Evolutionary conservation across 2,329 filamentous ascomycete species (phyloP).

Genomic region (Waltergamsia citrina): DNA sequence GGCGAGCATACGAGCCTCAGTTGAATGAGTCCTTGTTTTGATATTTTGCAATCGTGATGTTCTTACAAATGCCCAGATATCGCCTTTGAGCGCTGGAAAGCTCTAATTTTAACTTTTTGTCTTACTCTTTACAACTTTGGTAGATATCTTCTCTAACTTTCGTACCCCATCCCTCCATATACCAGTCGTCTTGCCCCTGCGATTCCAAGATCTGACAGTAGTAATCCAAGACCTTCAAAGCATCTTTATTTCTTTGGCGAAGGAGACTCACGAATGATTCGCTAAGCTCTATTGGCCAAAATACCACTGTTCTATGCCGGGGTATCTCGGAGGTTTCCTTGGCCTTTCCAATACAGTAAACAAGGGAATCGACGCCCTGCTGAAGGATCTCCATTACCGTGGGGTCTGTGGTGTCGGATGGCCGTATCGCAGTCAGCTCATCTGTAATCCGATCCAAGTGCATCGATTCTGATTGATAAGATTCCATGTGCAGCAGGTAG

Average conservation of each 20-base stretch:
- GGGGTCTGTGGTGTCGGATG: background rate
- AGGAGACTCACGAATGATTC: background rate
- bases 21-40: too few species aligned
- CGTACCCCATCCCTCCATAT: slow-evolving; percentile 1
- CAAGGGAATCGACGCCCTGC: background rate
- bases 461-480: background rate
- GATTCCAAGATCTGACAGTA: slow-evolving; percentile 1
- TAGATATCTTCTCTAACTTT: background rate
- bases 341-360: background rate
- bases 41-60: too few species aligned
- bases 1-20: too few species aligned
- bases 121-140: too few species aligned
- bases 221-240: slow-evolving; percentile 1
- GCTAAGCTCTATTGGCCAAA: background rate
- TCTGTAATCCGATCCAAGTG: background rate
- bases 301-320: too few species aligned
- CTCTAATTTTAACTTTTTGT: too few species aligned
- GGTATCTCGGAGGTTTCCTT: too few species aligned
- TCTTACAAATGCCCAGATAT: too few species aligned
- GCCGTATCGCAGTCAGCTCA: background rate
- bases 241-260: background rate
- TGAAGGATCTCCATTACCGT: background rate
- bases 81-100: too few species aligned
- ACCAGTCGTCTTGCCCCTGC: background rate
- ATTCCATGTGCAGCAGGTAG: background rate